Evolutionary conservation across 345 rosid species (phyloP).

Genomic region (Clausena lansium): DNA sequence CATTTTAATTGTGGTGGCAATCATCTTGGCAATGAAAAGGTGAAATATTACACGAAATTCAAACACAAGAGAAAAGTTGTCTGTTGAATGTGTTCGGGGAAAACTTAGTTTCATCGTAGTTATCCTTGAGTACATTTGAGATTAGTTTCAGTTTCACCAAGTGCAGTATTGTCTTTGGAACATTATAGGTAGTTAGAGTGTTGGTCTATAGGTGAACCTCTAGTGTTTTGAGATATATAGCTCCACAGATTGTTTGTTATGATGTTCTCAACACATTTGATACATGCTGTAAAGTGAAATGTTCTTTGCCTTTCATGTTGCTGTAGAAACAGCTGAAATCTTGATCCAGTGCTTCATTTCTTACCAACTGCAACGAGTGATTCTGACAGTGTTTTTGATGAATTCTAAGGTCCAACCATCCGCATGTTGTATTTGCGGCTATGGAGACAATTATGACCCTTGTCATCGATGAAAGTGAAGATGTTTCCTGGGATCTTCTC

Average conservation of each 20-base stretch:
- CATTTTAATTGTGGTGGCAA: not conserved
- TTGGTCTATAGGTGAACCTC: not conserved
- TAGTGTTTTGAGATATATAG: not conserved
- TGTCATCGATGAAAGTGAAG: constrained; percentile 65
- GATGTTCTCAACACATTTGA: not conserved
- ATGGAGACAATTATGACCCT: constrained; percentile 78
- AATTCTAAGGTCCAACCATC: constrained; percentile 48
- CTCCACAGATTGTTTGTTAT: not conserved
- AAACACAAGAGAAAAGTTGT: not conserved
- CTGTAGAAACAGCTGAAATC: not conserved
- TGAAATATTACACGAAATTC: not conserved
- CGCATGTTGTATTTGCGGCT: constrained; percentile 44
- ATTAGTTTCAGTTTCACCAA: not conserved
- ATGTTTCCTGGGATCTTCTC: constrained; percentile 50
- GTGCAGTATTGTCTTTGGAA: not conserved
- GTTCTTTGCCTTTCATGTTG: not conserved
- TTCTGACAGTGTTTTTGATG: constrained; percentile 15
- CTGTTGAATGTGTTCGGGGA: not conserved
- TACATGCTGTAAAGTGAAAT: not conserved
- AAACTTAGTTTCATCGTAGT: not conserved
- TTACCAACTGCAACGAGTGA: not conserved
- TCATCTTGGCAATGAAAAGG: not conserved
- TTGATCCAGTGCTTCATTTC: not conserved
- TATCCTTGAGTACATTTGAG: not conserved
- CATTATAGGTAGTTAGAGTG: not conserved